phyloP scores from a whole-genome alignment of 2,329 filamentous ascomycete genomes.

The Emericellopsis cladophorae region DNA sequence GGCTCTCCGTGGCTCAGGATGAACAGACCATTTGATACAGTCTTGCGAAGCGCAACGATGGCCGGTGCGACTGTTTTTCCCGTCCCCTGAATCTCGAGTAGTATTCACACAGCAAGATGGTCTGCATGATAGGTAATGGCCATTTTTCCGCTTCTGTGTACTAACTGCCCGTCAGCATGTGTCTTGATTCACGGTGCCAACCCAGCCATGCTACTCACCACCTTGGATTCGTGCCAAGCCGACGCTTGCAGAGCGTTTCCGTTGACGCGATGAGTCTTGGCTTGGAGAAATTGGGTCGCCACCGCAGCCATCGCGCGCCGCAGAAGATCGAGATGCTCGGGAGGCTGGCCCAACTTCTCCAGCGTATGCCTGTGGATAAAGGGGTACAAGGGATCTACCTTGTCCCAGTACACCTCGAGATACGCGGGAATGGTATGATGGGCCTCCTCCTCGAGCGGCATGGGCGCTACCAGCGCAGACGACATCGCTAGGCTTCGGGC shows the following conservation, averaged over 20 bases:
- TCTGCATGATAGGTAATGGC: constrained; percentile 37
- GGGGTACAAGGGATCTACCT: constrained; percentile 34
- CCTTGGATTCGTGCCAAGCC: constrained; percentile 34
- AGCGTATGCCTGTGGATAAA: constrained; percentile 35
- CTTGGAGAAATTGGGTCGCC: constrained; percentile 35
- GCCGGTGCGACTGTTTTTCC: constrained; percentile 28
- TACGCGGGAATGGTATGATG: constrained; percentile 34
- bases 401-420: constrained; percentile 39
- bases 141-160: constrained; percentile 25
- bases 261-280: constrained; percentile 34
- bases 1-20: not conserved
- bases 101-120: constrained; percentile 40
- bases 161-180: constrained; percentile 15
- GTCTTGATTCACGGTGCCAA: not conserved
- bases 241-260: constrained; percentile 37
- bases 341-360: constrained; percentile 17
- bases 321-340: constrained; percentile 28
- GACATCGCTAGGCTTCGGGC: constrained; percentile 9
- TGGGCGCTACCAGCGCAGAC: constrained; percentile 17
- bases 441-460: constrained; percentile 23
- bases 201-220: constrained; percentile 24
- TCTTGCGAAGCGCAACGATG: constrained; percentile 35
- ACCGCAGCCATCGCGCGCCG: constrained; percentile 45
- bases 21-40: constrained; percentile 41
- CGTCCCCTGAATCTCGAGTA: constrained; percentile 42